These are phyloP conservation scores for Cystoisospora suis DNA, from an alignment of 169 alveolate species.

Conservation along the genomic window DNA sequence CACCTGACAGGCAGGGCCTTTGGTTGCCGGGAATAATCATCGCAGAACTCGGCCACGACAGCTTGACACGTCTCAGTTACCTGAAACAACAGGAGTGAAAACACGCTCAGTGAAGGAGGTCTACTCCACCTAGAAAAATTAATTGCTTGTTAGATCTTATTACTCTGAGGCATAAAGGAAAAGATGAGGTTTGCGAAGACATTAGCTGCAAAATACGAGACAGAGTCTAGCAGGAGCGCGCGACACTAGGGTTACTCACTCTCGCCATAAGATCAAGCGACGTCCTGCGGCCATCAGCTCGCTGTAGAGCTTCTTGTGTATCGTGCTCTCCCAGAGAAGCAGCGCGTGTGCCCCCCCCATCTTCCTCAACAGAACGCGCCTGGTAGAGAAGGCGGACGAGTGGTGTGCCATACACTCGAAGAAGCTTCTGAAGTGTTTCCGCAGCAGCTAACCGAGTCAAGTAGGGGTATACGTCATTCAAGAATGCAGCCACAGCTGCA, in stretches of 20 bases:
- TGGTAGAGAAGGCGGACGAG: neutral
- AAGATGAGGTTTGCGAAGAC: too few species aligned
- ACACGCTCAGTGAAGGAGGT: too few species aligned
- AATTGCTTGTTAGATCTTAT: too few species aligned
- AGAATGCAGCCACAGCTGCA: neutral
- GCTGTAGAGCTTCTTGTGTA: too few species aligned
- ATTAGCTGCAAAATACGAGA: too few species aligned
- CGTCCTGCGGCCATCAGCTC: too few species aligned
- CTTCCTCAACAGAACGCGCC: neutral
- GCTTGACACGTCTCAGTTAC: constrained; percentile 13
- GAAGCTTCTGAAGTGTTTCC: neutral
- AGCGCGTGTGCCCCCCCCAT: neutral
- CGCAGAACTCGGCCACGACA: constrained; percentile 19
- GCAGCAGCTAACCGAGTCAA: constrained; percentile 36
- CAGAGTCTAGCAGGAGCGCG: too few species aligned
- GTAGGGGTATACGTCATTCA: constrained; percentile 1
- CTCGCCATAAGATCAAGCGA: too few species aligned
- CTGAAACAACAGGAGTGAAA: neutral
- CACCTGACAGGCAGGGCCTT: constrained; percentile 27
- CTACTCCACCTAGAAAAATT: too few species aligned
- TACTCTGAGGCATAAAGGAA: too few species aligned
- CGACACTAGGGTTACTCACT: too few species aligned
- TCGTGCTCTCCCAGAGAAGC: neutral
- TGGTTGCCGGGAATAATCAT: constrained; percentile 5
- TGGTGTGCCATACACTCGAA: neutral